phyloP scores from a whole-genome alignment of 345 rosid species.

The Citrus hindsii region DNA sequence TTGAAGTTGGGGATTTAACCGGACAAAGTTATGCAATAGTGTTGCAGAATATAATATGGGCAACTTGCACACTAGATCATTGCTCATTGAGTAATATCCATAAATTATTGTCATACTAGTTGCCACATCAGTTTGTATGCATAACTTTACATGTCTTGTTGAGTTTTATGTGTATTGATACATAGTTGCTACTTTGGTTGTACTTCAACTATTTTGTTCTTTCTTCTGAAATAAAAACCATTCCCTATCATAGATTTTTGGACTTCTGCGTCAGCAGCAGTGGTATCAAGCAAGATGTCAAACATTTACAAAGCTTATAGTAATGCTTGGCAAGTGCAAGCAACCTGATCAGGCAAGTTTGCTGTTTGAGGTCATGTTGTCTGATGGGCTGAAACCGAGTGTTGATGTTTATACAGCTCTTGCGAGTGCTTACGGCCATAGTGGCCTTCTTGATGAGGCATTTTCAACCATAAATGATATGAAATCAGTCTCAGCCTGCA shows the following conservation, averaged over 20 bases:
- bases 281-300: conserved; percentile 86
- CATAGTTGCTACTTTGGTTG: not conserved
- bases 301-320: conserved; percentile 57
- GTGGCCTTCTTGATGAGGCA: conserved; percentile 52
- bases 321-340: conserved; percentile 37
- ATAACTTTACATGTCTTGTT: not conserved
- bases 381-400: conserved; percentile 71
- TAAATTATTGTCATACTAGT: not conserved
- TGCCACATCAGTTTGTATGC: not conserved
- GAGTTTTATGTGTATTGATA: not conserved
- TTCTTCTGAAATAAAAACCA: not conserved
- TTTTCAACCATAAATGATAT: conserved; percentile 57
- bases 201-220: not conserved
- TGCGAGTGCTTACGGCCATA: conserved; percentile 68
- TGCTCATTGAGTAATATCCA: not conserved
- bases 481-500: conserved; percentile 73
- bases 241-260: conserved; percentile 47
- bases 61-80: not conserved
- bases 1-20: too few species aligned
- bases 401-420: conserved; percentile 81
- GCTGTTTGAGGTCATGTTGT: conserved; percentile 60
- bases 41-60: not conserved
- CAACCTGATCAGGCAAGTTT: conserved; percentile 66
- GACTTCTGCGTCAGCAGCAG: conserved; percentile 73
- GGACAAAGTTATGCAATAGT: too few species aligned